These are phyloP conservation scores for Penicillium crustosum DNA, from an alignment of 2,329 filamentous ascomycete species.

Conservation along the genomic window DNA sequence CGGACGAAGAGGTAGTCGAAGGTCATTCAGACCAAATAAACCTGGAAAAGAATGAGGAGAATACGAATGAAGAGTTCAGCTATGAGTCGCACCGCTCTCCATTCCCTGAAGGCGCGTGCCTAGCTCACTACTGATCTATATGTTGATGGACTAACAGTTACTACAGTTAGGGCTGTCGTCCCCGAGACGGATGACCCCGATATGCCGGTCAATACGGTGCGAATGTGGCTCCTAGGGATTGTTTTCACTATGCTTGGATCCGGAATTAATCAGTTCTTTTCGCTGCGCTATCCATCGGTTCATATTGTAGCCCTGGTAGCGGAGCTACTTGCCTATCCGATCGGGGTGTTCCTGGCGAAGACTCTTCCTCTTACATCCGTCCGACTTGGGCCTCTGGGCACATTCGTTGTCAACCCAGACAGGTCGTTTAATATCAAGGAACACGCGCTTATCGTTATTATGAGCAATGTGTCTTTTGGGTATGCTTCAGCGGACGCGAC, in stretches of 20 bases:
- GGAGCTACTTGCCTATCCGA: constrained; percentile 47
- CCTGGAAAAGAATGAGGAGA: constrained; percentile 1
- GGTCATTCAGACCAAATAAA: neutral
- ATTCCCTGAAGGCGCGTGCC: constrained; percentile 24
- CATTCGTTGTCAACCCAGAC: constrained; percentile 42
- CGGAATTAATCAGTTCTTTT: constrained; percentile 51
- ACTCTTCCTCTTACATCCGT: constrained; percentile 39
- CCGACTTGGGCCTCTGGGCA: constrained; percentile 20
- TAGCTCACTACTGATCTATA: neutral
- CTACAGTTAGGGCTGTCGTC: constrained; percentile 27
- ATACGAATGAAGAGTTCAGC: constrained; percentile 21
- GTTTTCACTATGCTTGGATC: constrained; percentile 46
- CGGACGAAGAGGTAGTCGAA: neutral
- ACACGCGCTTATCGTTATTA: constrained; percentile 49
- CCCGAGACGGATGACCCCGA: constrained; percentile 31
- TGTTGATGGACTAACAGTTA: neutral
- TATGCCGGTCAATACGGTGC: constrained; percentile 31
- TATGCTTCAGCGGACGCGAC: constrained; percentile 48
- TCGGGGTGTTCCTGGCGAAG: constrained; percentile 44
- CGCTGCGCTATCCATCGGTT: constrained; percentile 48
- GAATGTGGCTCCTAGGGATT: constrained; percentile 48
- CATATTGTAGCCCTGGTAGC: constrained; percentile 50
- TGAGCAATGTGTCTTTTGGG: constrained; percentile 52
- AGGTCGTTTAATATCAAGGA: constrained; percentile 51
- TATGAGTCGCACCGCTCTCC: constrained; percentile 30